phyloP scores from a whole-genome alignment of 2,329 filamentous ascomycete genomes.

The Nannizziopsis barbatae region DNA sequence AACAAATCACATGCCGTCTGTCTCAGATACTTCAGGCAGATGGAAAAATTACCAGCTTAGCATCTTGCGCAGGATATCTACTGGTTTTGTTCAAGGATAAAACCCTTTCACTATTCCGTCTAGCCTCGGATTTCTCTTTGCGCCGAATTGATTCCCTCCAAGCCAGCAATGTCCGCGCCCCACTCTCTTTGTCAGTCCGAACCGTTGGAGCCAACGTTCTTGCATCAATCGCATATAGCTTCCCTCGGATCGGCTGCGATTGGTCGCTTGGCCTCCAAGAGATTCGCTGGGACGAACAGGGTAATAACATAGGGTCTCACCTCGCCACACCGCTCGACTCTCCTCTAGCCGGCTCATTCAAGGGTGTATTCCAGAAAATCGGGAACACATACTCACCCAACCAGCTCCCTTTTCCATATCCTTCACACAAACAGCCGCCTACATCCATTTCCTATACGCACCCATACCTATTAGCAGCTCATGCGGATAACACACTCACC shows the following conservation, averaged over 20 bases:
- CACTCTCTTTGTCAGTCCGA: constrained; percentile 74
- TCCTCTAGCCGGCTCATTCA: too few species aligned
- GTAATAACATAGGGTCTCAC: constrained; percentile 32
- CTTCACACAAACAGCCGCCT: constrained; percentile 36
- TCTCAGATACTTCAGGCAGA: constrained; percentile 51
- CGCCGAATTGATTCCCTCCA: constrained; percentile 64
- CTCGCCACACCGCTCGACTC: constrained; percentile 32
- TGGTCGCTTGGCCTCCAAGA: constrained; percentile 94
- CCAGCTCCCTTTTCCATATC: background rate
- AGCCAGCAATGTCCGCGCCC: constrained; percentile 67
- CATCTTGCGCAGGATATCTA: constrained; percentile 63
- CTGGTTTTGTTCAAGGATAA: constrained; percentile 67
- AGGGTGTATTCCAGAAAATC: too few species aligned
- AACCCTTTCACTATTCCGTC: constrained; percentile 63
- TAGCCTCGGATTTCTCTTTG: constrained; percentile 36
- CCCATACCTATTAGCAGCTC: constrained; percentile 72
- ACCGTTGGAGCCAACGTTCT: constrained; percentile 52
- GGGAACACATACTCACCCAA: background rate
- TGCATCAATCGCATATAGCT: constrained; percentile 78
- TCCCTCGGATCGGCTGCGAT: constrained; percentile 62
- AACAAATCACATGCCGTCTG: constrained; percentile 42
- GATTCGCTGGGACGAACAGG: constrained; percentile 51
- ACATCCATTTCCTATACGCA: constrained; percentile 61
- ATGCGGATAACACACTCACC: constrained; percentile 78
- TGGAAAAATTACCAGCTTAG: constrained; percentile 57